Conservation (phyloP, 2,329 filamentous ascomycete species). For the Fusarium brevicatenulatum region DNA sequence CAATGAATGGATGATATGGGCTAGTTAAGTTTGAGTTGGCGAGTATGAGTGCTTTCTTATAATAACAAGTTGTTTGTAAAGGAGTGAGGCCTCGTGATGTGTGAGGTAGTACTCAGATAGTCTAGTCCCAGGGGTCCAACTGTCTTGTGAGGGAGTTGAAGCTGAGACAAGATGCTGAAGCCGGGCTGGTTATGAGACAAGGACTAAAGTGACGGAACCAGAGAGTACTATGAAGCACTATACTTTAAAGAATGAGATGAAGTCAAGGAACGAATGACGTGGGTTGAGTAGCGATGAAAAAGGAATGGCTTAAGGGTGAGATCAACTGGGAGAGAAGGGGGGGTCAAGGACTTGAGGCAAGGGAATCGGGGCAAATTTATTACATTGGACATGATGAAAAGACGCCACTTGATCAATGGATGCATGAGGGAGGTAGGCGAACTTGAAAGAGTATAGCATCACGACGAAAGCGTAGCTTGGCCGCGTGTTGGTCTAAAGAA, state of each 20-base stretch:
- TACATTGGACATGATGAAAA: constrained; percentile 9
- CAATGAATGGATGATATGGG: constrained; percentile 5
- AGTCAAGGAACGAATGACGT: constrained; percentile 25
- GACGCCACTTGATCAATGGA: constrained; percentile 9
- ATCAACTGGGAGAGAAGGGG: constrained; percentile 10
- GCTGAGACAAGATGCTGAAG: constrained; percentile 34
- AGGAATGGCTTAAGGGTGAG: constrained; percentile 24
- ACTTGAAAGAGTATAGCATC: constrained; percentile 11
- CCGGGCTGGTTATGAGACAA: constrained; percentile 30
- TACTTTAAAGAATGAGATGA: constrained; percentile 31
- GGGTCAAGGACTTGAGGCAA: constrained; percentile 6
- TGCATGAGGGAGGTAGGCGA: background rate
- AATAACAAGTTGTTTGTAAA: constrained; percentile 3
- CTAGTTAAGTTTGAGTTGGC: background rate
- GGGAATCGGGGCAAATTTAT: constrained; percentile 32
- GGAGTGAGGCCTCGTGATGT: constrained; percentile 19
- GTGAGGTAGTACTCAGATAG: constrained; percentile 12
- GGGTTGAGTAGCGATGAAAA: constrained; percentile 10
- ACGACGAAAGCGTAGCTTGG: constrained; percentile 27
- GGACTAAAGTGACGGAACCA: constrained; percentile 15
- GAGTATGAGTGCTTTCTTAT: constrained; percentile 33
- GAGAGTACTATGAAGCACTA: constrained; percentile 15
- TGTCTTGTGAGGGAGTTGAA: constrained; percentile 16
- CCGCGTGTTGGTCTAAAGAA: constrained; percentile 6
- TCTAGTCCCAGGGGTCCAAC: background rate